Percentiles rank a stretch among this genome's conserved stretches.
phyloP scores from a whole-genome alignment of 2,329 filamentous ascomycete species.

The Pseudogymnoascus sp. region DNA sequence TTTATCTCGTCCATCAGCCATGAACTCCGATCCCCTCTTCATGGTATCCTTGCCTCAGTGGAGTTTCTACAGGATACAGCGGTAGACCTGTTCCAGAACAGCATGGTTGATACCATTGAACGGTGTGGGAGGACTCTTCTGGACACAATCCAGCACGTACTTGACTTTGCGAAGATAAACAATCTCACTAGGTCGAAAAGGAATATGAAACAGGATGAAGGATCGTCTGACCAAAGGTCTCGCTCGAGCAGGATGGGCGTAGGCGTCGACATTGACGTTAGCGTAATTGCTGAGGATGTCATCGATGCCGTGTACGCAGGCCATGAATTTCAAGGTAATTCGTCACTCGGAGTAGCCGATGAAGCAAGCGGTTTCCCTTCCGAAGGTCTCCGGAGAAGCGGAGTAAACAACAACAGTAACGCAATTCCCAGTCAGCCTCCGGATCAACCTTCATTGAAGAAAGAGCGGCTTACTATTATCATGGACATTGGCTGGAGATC shows the following conservation, averaged over 20 bases:
- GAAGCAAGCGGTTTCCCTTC: conserved; percentile 25
- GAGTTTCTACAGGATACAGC: conserved; percentile 44
- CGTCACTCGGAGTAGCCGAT: too few species aligned
- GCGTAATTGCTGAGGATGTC: conserved; percentile 24
- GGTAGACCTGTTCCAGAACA: conserved; percentile 37
- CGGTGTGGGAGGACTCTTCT: conserved; percentile 43
- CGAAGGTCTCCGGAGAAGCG: background rate
- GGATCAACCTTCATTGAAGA: background rate
- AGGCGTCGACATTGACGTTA: conserved; percentile 28
- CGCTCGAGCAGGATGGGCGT: conserved; percentile 21
- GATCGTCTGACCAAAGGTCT: conserved; percentile 17
- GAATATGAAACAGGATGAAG: conserved; percentile 16
- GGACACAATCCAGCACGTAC: conserved; percentile 44
- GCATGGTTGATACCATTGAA: conserved; percentile 40
- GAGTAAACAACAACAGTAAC: conserved; percentile 3
- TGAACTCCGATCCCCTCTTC: conserved; percentile 23
- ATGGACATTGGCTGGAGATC: conserved; percentile 32
- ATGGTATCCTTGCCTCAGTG: conserved; percentile 44
- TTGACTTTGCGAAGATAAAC: conserved; percentile 48
- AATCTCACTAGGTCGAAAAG: conserved; percentile 24
- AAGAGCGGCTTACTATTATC: conserved; percentile 23
- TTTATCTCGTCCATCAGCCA: conserved; percentile 25
- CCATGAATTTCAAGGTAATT: conserved; percentile 27
- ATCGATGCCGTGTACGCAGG: conserved; percentile 27
- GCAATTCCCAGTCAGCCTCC: background rate